A percentile compares a stretch with the other conserved stretches of the same genome.
Evolutionary conservation across 2,329 filamentous ascomycete species (phyloP).

Genomic region (Colletotrichum kahawae): DNA sequence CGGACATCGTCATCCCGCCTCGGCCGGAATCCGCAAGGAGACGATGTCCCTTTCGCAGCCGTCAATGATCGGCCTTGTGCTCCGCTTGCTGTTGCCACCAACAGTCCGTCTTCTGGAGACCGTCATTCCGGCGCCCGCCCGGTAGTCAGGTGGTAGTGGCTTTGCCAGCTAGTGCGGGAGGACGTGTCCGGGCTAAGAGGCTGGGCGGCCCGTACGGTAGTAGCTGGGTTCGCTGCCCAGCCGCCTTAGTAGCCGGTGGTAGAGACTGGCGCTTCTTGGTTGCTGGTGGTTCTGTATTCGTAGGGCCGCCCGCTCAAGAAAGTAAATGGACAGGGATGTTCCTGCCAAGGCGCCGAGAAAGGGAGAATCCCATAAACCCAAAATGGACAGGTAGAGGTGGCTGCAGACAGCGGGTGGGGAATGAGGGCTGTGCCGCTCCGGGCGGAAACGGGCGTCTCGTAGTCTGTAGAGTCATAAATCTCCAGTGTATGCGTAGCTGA

Average conservation of each 20-base stretch:
- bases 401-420: not conserved
- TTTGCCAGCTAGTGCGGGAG: constrained; percentile 10
- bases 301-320: not conserved
- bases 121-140: constrained; percentile 1
- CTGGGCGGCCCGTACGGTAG: not conserved
- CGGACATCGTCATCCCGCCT: not conserved
- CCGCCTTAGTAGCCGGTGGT: not conserved
- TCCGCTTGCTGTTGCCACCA: constrained; percentile 1
- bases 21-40: not conserved
- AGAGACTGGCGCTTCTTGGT: not conserved
- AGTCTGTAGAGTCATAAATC: not conserved
- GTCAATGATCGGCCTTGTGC: not conserved
- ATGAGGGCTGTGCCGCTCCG: constrained; percentile 4
- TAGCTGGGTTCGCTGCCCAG: not conserved
- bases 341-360: not conserved
- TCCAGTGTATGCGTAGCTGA: not conserved
- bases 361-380: not conserved
- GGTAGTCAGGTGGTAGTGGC: constrained; percentile 11
- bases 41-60: not conserved
- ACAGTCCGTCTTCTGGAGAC: not conserved
- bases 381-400: not conserved
- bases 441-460: not conserved
- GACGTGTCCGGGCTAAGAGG: not conserved
- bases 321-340: not conserved
- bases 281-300: not conserved